A percentile compares a stretch with the other conserved stretches of the same genome.
Evolutionary conservation across 2,329 filamentous ascomycete genomes (phyloP).

Genomic region (Rutstroemia sydowiana): DNA sequence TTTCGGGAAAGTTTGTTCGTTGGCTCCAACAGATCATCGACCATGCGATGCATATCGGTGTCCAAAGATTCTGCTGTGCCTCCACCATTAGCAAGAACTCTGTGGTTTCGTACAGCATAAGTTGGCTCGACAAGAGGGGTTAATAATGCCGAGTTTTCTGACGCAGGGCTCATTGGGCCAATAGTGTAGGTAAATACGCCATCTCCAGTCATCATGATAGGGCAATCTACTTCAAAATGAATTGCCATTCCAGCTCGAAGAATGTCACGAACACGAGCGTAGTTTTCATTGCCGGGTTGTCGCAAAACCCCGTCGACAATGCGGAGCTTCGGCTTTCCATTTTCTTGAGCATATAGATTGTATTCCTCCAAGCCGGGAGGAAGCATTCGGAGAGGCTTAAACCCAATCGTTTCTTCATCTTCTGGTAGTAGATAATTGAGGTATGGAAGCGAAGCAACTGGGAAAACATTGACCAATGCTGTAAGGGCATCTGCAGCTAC

Average conservation of each 20-base stretch:
- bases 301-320: slow-evolving; percentile 43
- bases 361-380: slow-evolving; percentile 36
- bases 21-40: slow-evolving; percentile 44
- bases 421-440: slow-evolving; percentile 60
- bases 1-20: slow-evolving; percentile 31
- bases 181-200: slow-evolving; percentile 41
- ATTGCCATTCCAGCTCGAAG: slow-evolving; percentile 53
- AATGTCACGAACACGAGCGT: slow-evolving; percentile 57
- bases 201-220: slow-evolving; percentile 34
- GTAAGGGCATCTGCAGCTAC: slow-evolving; percentile 57
- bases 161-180: not conserved
- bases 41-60: slow-evolving; percentile 48
- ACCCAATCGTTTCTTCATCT: slow-evolving; percentile 59
- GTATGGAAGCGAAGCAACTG: slow-evolving; percentile 46
- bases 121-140: not conserved
- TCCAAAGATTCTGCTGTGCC: slow-evolving; percentile 30
- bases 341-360: slow-evolving; percentile 40
- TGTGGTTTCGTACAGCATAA: not conserved
- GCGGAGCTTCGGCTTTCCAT: slow-evolving; percentile 37
- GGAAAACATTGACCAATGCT: slow-evolving; percentile 50
- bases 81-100: not conserved
- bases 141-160: not conserved
- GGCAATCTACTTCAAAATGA: slow-evolving; percentile 38
- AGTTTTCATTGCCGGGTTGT: slow-evolving; percentile 56
- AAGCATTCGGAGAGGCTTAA: slow-evolving; percentile 46